Evolutionary conservation across 2,329 filamentous ascomycete genomes (phyloP), one percentile per base, ranked within the genome.

Genomic region (Aspergillus ochraceoroseus): DNA sequence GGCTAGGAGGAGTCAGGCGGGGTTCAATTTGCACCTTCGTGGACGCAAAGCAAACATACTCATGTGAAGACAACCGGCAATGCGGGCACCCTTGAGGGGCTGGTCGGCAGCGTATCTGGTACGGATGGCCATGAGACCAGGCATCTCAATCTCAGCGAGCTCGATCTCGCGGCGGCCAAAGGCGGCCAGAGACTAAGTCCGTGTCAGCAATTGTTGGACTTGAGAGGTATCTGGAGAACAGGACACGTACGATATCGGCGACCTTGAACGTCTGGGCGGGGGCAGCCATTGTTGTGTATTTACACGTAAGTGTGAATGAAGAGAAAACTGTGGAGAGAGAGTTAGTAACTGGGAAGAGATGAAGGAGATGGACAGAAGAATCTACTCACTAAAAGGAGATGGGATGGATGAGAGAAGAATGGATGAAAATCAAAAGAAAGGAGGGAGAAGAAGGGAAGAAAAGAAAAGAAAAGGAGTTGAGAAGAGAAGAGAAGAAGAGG

Each of bases 101-200:
- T 96, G 90, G 73, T 95, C 90, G 48, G 70, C 70, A 59, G 85
- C 86, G 70, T 96, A 98, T 79, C 94, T 95, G 65, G 72, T 68
- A 66, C 92, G 85, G 64, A 89, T 96, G 64, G 86, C 80, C 85
- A 98, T 94, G 59, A 98, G 82, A 81, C 92, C 90, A 54, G 90
- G 89, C 89, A 95, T 95, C 78, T 88, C 84, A 67, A 87, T 77
- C 72, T 96, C 90, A 63, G 92, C 89, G 66, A 96, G 81, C 74
- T 95, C 89, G 64, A 98, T 95, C 82, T 98, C 92, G 73, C 90
- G 89, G 75, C 92, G 89, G 73, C 92, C 92, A 67, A 98, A 96
- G 72, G 92, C 92, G 67, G 92, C 90, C 68, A 96, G 83, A 68
- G 85, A 87, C 70, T 73, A 50, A 25, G 9, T 8, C 27, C 45